Conservation (phyloP, 129 eudicot species). For the Helichrysum umbraculigerum region DNA sequence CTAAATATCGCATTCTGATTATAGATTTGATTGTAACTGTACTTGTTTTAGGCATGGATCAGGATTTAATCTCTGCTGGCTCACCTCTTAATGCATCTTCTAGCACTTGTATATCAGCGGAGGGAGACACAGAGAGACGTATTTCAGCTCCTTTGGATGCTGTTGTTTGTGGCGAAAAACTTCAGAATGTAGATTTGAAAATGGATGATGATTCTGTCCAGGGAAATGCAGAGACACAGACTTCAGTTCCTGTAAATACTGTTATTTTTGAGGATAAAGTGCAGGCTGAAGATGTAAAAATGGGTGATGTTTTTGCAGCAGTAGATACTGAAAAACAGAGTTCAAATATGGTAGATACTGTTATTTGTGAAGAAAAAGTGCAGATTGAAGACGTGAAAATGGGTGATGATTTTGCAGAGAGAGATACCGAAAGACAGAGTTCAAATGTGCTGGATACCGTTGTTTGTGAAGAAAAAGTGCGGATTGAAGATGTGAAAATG, state of each 20-base stretch:
- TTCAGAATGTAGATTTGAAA: background rate
- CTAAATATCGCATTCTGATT: background rate
- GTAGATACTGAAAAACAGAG: background rate
- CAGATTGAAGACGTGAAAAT: background rate
- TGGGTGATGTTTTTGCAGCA: background rate
- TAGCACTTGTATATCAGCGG: slow-evolving; percentile 19
- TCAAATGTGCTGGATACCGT: background rate
- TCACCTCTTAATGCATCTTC: slow-evolving; percentile 20
- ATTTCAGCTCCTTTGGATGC: background rate
- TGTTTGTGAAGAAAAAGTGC: background rate
- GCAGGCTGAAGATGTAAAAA: background rate
- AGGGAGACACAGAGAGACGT: slow-evolving; percentile 1
- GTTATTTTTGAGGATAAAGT: background rate
- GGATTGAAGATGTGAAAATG: slow-evolving; percentile 11
- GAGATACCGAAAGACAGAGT: background rate
- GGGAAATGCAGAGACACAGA: background rate
- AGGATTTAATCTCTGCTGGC: background rate
- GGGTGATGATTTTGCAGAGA: background rate
- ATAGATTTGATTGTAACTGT: background rate
- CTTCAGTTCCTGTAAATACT: background rate
- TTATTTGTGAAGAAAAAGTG: background rate
- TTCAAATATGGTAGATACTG: background rate
- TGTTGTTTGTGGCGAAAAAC: background rate
- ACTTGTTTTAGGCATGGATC: slow-evolving; percentile 11
- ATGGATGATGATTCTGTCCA: background rate